Evolutionary conservation across 306 rosid species (phyloP), one percentile per base, ranked within the genome.

Genomic region (Pyrus betulifolia): DNA sequence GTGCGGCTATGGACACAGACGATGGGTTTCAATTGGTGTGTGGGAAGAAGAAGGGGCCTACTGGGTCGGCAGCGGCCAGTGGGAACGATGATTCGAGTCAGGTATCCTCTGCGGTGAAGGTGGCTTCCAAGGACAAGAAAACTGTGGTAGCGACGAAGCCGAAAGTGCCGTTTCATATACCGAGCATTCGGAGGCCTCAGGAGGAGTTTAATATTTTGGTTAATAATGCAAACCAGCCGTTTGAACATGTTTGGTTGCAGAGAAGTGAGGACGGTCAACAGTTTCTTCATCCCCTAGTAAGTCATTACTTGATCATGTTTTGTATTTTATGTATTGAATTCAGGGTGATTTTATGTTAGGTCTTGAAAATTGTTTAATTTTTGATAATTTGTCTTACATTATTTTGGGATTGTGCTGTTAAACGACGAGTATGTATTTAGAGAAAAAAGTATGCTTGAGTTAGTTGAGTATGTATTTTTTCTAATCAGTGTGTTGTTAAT

Each of bases 221-320:
- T 65, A 89, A 95, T 67, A 95, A 95, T 84, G 55, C 84, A 0
- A 92, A 92, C 77, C 75, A 84, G 79, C 96, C 93, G 1, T 95
- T 90, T 78, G 93, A 87, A 74, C 98, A 95, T 87, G 97, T 95
- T 69, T 95, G 97, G 98, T 69, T 95, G 90, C 86, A 87, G 83
- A 88, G 86, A 80, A 83, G 86, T 74, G 98, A 90, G 17, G 96
- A 92, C 81, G 96, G 82, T 15, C 81, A 35, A 12, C 81, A 84
- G 57, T 86, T 89, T 80, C 62, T 90, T 78, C 98, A 95, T 86
- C 98, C 98, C 62, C 77, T 95, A 85, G 98, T 94, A 67, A 81
- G 93, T 82, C 74, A 21, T 72, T 35, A 25, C 40, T 38, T 66
- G 23, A 4, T 63, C 62, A 57, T 57, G 45, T n/a, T 57, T 9